phyloP scores from a whole-genome alignment of 495 filamentous ascomycete species.

The Glutinoglossum americanum region DNA sequence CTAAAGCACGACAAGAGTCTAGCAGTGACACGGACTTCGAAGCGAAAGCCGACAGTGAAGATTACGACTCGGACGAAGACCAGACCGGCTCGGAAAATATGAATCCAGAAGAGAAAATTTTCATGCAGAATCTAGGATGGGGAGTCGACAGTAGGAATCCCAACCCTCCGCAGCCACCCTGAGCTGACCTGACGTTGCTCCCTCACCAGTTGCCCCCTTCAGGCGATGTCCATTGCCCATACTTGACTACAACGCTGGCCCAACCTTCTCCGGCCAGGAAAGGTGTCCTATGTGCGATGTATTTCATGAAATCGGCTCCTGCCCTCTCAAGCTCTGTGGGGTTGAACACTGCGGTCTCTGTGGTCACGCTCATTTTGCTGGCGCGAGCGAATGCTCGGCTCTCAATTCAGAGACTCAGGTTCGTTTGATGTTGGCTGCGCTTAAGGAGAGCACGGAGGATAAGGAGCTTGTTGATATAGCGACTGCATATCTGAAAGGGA shows the following conservation, averaged over 20 bases:
- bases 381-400: conserved; percentile 30
- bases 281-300: conserved; percentile 33
- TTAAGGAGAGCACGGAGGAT: conserved; percentile 34
- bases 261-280: background rate
- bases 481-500: conserved; percentile 30
- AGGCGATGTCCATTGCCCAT: background rate
- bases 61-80: conserved; percentile 11
- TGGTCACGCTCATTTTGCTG: conserved; percentile 41
- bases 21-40: conserved; percentile 33
- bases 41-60: conserved; percentile 17
- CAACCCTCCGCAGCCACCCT: background rate
- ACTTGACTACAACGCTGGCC: background rate
- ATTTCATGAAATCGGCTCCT: conserved; percentile 31
- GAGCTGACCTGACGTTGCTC: background rate
- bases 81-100: conserved; percentile 5
- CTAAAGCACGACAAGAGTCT: conserved; percentile 5
- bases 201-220: background rate
- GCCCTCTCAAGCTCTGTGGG: conserved; percentile 37
- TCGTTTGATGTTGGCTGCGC: conserved; percentile 32
- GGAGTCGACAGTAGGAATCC: background rate
- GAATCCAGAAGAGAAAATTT: background rate
- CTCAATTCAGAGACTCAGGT: conserved; percentile 35
- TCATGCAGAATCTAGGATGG: background rate
- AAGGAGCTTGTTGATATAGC: conserved; percentile 28
- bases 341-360: conserved; percentile 44